Percentiles rank a stretch among this genome's conserved stretches.
Evolutionary conservation across 73 alveolate genomes (phyloP).

Genomic region (Blepharisma japonicum): DNA sequence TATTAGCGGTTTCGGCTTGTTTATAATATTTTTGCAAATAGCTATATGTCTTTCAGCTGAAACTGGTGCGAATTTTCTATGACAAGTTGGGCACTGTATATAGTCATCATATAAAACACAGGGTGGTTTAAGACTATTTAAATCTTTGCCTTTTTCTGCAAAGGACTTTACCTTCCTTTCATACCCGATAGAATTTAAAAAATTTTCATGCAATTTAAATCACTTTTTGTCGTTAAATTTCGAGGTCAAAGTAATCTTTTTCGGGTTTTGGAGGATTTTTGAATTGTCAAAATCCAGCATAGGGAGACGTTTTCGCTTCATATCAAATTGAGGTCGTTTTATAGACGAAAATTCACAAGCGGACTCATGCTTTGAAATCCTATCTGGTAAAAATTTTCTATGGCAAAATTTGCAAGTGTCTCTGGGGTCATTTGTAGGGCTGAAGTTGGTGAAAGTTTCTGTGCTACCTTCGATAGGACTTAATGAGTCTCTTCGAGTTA

Average conservation of each 20-base stretch:
- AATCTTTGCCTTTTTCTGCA: constrained; percentile 55
- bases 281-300: constrained; percentile 4
- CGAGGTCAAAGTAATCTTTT: neutral
- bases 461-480: too few relatives aligned
- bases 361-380: constrained; percentile 44
- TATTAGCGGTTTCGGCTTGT: constrained; percentile 54
- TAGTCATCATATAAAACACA: constrained; percentile 35
- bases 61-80: constrained; percentile 48
- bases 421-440: constrained; percentile 1
- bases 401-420: constrained; percentile 43
- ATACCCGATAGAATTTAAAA: constrained; percentile 44
- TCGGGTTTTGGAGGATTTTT: neutral
- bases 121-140: constrained; percentile 22
- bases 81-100: constrained; percentile 52
- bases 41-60: constrained; percentile 67
- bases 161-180: constrained; percentile 54
- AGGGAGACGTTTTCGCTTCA: constrained; percentile 5
- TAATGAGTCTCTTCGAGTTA: too few relatives aligned
- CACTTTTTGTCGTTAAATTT: constrained; percentile 39
- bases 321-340: constrained; percentile 22
- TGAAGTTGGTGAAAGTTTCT: too few relatives aligned
- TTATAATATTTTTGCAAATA: constrained; percentile 49
- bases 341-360: constrained; percentile 28
- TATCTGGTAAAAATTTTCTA: constrained; percentile 45
- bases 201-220: constrained; percentile 62